These are phyloP conservation scores for Rhodomyrtus psidioides DNA, from an alignment of 441 rosid genomes.

Conservation along the genomic window DNA sequence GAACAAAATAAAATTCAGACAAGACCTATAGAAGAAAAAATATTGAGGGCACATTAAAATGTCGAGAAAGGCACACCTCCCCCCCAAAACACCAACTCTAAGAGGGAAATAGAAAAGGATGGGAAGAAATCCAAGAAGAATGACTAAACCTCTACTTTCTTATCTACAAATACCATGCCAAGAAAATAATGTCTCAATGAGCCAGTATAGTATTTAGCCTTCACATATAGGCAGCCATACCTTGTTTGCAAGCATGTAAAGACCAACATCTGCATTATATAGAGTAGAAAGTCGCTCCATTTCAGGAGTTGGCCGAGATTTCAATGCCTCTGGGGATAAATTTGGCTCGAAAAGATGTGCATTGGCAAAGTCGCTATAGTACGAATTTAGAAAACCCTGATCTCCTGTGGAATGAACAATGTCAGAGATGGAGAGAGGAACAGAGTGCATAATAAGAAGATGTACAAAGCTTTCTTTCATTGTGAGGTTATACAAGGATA, in stretches of 20 bases:
- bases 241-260: slow-evolving; percentile 98
- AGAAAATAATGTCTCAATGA: background rate
- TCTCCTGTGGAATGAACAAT: slow-evolving; percentile 37
- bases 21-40: background rate
- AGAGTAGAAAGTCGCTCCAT: slow-evolving; percentile 95
- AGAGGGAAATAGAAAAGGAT: background rate
- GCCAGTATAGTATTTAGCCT: background rate
- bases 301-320: slow-evolving; percentile 59
- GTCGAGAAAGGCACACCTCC: background rate
- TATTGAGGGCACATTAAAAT: background rate
- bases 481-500: background rate
- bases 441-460: background rate
- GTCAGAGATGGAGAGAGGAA: background rate
- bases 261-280: slow-evolving; percentile 97
- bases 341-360: slow-evolving; percentile 79
- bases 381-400: slow-evolving; percentile 87
- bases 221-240: slow-evolving; percentile 20
- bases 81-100: background rate
- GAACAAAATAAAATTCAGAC: background rate
- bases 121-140: background rate
- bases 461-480: background rate
- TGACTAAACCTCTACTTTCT: background rate
- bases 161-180: background rate
- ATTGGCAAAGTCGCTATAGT: slow-evolving; percentile 69
- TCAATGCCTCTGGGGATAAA: slow-evolving; percentile 39